Evolutionary conservation across 1,139 yeast species (phyloP).

Genomic region (Debaryomycetaceae sp.): DNA sequence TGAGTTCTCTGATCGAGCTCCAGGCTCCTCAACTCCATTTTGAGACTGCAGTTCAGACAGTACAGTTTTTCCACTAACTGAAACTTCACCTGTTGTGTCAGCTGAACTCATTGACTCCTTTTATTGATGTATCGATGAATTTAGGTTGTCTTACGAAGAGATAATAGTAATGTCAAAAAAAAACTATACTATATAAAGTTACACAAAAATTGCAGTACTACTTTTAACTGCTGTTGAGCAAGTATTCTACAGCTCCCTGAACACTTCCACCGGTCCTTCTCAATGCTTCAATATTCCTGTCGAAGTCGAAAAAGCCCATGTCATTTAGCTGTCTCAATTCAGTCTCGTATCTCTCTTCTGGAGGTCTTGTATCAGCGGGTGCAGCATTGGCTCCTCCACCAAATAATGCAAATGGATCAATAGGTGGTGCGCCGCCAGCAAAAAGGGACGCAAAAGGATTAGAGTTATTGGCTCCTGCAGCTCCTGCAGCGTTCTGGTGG

Average conservation of each 20-base stretch:
- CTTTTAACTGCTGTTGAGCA: conserved; percentile 42
- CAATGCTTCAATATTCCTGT: conserved; percentile 83
- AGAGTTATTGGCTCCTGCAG: conserved; percentile 24
- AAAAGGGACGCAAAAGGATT: conserved; percentile 54
- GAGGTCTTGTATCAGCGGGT: conserved; percentile 80
- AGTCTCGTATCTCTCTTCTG: conserved; percentile 89
- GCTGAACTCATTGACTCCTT: background rate
- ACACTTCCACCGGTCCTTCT: conserved; percentile 96
- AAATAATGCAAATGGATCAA: conserved; percentile 45
- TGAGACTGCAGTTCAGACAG: no score
- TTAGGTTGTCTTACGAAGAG: background rate
- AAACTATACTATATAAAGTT: conserved; percentile 1
- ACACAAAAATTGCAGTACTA: background rate
- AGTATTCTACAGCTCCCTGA: conserved; percentile 91
- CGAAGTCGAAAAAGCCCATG: conserved; percentile 94
- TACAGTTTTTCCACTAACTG: no score
- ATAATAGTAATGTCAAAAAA: background rate
- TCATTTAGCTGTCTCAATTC: conserved; percentile 93
- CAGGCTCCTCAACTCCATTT: no score
- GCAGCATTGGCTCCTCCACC: conserved; percentile 36
- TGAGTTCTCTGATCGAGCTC: background rate
- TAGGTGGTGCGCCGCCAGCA: conserved; percentile 34
- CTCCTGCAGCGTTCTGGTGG: conserved; percentile 11
- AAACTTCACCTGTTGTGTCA: background rate
- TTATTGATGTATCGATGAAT: background rate